phyloP scores from a whole-genome alignment of 2,329 filamentous ascomycete genomes.

The Eutypa lata region DNA sequence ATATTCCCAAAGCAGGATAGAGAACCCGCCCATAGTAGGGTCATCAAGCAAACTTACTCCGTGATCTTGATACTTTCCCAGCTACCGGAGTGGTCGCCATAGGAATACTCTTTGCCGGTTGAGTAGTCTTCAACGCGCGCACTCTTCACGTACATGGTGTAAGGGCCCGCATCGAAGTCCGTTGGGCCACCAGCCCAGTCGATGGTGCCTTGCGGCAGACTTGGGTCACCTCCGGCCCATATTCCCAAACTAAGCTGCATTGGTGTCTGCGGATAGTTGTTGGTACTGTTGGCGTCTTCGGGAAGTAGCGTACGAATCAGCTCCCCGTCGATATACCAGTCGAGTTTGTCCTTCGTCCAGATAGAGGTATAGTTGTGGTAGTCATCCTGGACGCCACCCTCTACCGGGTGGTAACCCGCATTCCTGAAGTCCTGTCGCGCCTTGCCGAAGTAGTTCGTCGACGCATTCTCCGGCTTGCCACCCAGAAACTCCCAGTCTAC shows the following conservation, averaged over 20 bases:
- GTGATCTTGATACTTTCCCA: conserved; percentile 62
- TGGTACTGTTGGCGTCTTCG: conserved; percentile 57
- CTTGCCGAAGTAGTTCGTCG: conserved; percentile 80
- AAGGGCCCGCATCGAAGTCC: conserved; percentile 64
- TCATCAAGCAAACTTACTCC: conserved; percentile 38
- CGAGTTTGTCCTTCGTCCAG: conserved; percentile 65
- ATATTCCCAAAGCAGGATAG: no score
- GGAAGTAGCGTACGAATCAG: conserved; percentile 62
- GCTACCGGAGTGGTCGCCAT: conserved; percentile 56
- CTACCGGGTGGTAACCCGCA: conserved; percentile 55
- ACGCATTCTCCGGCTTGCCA: conserved; percentile 57
- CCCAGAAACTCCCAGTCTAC: conserved; percentile 85
- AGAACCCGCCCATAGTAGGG: no score
- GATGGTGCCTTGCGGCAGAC: conserved; percentile 54
- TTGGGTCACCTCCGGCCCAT: conserved; percentile 60
- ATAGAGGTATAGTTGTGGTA: conserved; percentile 75
- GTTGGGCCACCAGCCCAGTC: conserved; percentile 70
- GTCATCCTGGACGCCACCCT: conserved; percentile 53
- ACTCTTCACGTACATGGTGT: conserved; percentile 70
- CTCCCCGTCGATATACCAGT: conserved; percentile 68
- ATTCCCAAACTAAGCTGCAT: conserved; percentile 68
- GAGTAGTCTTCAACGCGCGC: conserved; percentile 55
- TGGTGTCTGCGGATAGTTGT: conserved; percentile 72
- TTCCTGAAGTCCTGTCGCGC: conserved; percentile 62
- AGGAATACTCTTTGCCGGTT: conserved; percentile 63